phyloP scores from a whole-genome alignment of 1,284 basidiomycete species.

The Leccinum griseonigrum region DNA sequence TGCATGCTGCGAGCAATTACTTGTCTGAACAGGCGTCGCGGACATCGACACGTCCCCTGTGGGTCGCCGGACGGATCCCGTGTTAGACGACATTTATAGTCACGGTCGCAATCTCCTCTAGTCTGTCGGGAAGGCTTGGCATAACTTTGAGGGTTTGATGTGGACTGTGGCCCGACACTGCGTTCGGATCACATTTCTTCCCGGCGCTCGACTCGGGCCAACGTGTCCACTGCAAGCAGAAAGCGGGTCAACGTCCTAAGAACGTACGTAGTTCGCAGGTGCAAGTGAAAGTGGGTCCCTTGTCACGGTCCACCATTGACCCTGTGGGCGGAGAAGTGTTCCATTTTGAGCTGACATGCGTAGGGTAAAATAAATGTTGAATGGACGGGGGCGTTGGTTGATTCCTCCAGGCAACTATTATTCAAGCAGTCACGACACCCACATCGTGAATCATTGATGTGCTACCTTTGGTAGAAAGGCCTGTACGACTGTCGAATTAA shows the following conservation, averaged over 20 bases:
- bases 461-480: conserved; percentile 24
- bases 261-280: neutral
- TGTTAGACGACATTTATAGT: neutral
- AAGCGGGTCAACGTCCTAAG: neutral
- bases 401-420: neutral
- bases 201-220: neutral
- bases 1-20: neutral
- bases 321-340: neutral
- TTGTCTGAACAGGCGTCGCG: neutral
- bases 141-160: neutral
- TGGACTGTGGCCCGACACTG: neutral
- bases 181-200: neutral
- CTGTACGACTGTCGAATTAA: conserved; percentile 74
- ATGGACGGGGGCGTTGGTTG: neutral
- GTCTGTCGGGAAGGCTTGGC: neutral
- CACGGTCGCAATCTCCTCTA: neutral
- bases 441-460: conserved; percentile 5
- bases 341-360: neutral
- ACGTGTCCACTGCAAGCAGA: neutral
- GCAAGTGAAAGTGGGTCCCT: neutral
- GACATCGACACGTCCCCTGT: neutral
- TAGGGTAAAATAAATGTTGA: neutral
- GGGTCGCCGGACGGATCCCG: neutral
- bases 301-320: neutral
- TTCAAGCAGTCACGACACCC: neutral